A percentile compares a stretch with the other conserved stretches of the same genome.
Evolutionary conservation across 2,329 filamentous ascomycete species (phyloP).

Genomic region (Claviceps fusiformis): DNA sequence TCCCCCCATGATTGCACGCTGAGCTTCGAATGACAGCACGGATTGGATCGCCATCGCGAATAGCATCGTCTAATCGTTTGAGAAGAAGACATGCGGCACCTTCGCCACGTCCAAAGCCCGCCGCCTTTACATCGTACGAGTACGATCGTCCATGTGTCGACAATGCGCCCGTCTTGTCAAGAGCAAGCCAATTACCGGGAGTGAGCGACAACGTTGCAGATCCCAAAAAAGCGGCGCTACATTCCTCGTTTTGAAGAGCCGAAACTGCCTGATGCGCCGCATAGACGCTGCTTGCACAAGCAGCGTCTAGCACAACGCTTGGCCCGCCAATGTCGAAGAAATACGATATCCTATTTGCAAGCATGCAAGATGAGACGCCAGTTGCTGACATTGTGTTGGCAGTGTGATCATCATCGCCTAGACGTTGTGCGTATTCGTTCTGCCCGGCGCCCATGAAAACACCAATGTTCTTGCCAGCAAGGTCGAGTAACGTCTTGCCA

Average conservation of each 20-base stretch:
- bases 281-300: conserved; percentile 23
- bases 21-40: conserved; percentile 9
- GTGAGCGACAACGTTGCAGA: conserved; percentile 9
- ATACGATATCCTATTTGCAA: conserved; percentile 10
- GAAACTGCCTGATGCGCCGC: conserved; percentile 17
- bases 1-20: conserved; percentile 5
- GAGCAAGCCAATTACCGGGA: conserved; percentile 7
- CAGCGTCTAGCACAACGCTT: conserved; percentile 23
- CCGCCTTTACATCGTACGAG: conserved; percentile 22
- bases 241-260: conserved; percentile 6
- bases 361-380: conserved; percentile 5
- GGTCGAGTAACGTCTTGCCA: conserved; percentile 28
- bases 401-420: background rate
- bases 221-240: conserved; percentile 5
- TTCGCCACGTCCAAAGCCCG: conserved; percentile 33
- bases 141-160: conserved; percentile 15
- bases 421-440: conserved; percentile 1
- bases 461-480: conserved; percentile 30
- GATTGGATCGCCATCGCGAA: conserved; percentile 27
- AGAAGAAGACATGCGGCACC: conserved; percentile 27
- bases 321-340: conserved; percentile 11
- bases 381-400: conserved; percentile 3
- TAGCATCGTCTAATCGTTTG: conserved; percentile 28
- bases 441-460: conserved; percentile 18
- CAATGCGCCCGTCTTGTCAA: conserved; percentile 12